These are phyloP conservation scores for Pseudogymnoascus sp. DNA, from an alignment of 2,329 filamentous ascomycete species.

Conservation along the genomic window DNA sequence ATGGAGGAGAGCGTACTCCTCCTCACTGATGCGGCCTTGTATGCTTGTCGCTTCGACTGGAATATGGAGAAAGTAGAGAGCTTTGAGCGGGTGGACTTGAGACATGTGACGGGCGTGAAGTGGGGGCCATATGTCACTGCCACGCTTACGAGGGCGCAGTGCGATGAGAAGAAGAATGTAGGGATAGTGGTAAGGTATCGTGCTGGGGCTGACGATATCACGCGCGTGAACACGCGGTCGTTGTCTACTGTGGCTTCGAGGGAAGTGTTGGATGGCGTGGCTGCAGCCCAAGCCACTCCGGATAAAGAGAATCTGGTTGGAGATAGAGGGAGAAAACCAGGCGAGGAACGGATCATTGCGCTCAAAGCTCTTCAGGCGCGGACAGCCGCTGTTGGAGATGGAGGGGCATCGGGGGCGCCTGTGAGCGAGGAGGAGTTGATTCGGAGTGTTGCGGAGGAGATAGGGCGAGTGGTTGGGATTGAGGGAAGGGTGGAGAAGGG, in stretches of 20 bases:
- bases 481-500: conserved; percentile 41
- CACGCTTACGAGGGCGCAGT: conserved; percentile 68
- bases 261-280: conserved; percentile 14
- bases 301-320: neutral
- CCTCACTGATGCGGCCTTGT: conserved; percentile 75
- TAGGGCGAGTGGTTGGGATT: conserved; percentile 53
- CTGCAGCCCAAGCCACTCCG: conserved; percentile 11
- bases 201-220: conserved; percentile 61
- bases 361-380: conserved; percentile 48
- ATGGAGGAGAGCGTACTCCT: conserved; percentile 86
- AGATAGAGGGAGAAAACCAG: conserved; percentile 16
- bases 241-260: conserved; percentile 47
- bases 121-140: conserved; percentile 87
- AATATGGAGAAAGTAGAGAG: conserved; percentile 87
- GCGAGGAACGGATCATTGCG: conserved; percentile 36
- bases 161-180: conserved; percentile 71
- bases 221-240: conserved; percentile 78
- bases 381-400: conserved; percentile 31
- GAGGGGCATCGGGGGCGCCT: conserved; percentile 14
- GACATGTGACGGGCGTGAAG: conserved; percentile 63
- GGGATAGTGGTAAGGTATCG: conserved; percentile 76
- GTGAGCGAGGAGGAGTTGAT: conserved; percentile 43
- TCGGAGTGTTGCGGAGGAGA: conserved; percentile 60
- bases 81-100: conserved; percentile 77
- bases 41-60: conserved; percentile 91